Conservation (phyloP, 108 stramenopile genomes). For the Nitzschia putrida region DNA sequence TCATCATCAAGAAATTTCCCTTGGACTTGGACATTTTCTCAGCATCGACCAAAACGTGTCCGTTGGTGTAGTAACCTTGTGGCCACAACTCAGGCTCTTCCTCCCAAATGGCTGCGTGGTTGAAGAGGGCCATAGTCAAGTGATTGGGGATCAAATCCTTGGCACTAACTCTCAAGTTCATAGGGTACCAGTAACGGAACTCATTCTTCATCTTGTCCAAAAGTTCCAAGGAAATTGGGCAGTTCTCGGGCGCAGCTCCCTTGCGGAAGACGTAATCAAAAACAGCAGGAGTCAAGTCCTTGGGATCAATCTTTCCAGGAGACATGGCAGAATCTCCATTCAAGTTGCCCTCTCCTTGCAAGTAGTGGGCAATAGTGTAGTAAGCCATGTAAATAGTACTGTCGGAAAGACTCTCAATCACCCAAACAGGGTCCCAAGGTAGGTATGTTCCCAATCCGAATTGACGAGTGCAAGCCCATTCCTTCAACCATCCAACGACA, state of each 20-base stretch:
- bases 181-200: constrained; percentile 97
- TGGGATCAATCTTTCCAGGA: constrained; percentile 82
- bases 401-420: constrained; percentile 97
- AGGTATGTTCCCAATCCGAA: constrained; percentile 96
- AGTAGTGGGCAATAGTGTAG: constrained; percentile 93
- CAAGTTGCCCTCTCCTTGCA: constrained; percentile 91
- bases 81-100: constrained; percentile 91
- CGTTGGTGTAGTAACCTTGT: constrained; percentile 93
- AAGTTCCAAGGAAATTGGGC: constrained; percentile 66
- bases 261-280: constrained; percentile 95
- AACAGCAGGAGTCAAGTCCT: constrained; percentile 81
- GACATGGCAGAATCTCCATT: constrained; percentile 77
- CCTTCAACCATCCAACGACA: constrained; percentile 93
- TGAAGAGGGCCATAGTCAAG: constrained; percentile 98
- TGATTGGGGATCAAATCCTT: constrained; percentile 98
- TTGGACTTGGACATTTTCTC: constrained; percentile 98
- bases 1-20: constrained; percentile 97
- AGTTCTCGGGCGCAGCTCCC: constrained; percentile 65
- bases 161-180: constrained; percentile 95
- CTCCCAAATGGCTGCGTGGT: constrained; percentile 97
- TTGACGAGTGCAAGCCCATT: constrained; percentile 97
- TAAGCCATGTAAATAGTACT: constrained; percentile 99
- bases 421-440: constrained; percentile 97
- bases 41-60: constrained; percentile 92
- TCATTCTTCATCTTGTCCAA: constrained; percentile 84